Evolutionary conservation across 2,329 filamentous ascomycete genomes (phyloP), one percentile per base, ranked within the genome.

Genomic region (Fusarium lateritium): DNA sequence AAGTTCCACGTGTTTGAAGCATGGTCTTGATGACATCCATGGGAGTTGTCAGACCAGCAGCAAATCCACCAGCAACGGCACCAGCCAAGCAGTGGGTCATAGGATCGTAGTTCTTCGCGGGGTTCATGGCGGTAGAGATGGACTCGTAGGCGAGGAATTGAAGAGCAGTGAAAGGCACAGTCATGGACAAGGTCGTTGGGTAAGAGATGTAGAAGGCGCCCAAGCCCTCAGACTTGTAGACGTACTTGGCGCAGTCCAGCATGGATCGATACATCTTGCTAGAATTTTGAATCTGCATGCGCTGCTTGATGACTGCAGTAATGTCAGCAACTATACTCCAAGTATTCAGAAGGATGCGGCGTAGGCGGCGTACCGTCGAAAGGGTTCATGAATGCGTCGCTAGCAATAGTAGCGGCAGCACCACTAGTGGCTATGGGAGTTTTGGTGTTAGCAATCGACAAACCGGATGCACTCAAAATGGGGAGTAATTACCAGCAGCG

Each of bases 121-220:
- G 94, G 79, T 98, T 98, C 89, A 98, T 94, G 50, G 92, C 80
- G 73, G 97, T 98, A 4, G 94, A 98, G 71, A 98, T 90, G 28
- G 95, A 97, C 79, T 98, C 96, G 86, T 99, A 99, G 56, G 94
- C 94, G 77, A 97, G 93, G 80, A 99, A 98, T 79, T 99, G 96
- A 11, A 98, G 89, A 10, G 96, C 95, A 14, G 95, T 98, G 80
- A 98, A 99, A 5, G 96, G 96, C 3, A 99, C 94, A 15, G 96
- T 98, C 96, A 99, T 99, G 76, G 94, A 97, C 28, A 99, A 85
- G 4, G 96, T 99, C 21, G 96, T 99, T 17, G 96, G 96, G 80
- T 99, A 99, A 24, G 96, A 99, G 75, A 99, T 91, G 83, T 99
- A 99, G 83, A 99, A 99, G 56, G 96, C 95, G 52, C 90, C 88